phyloP scores from a whole-genome alignment of 176 grass and related monocot genomes.

The Saccharum spontaneum region DNA sequence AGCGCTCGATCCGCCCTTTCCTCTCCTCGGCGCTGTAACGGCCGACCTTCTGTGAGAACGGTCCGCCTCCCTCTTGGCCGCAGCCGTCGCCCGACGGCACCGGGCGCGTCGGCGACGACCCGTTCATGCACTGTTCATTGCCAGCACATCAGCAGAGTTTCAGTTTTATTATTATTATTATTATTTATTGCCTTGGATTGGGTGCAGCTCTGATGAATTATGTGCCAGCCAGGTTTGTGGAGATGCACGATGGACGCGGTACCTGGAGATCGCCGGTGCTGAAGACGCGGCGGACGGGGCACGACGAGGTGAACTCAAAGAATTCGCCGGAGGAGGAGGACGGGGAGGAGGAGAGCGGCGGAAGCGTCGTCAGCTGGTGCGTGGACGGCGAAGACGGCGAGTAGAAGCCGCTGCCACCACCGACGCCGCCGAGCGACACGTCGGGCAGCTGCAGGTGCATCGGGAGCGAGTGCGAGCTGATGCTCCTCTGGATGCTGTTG shows the following conservation, averaged over 20 bases:
- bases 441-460: conserved; percentile 37
- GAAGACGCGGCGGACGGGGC: conserved; percentile 65
- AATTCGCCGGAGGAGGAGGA: conserved; percentile 69
- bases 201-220: neutral
- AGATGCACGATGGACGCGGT: neutral
- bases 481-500: conserved; percentile 54
- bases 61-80: conserved; percentile 45
- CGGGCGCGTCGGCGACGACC: conserved; percentile 25
- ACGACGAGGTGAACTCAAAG: conserved; percentile 50
- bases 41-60: conserved; percentile 51
- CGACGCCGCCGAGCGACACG: neutral
- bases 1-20: conserved; percentile 73
- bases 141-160: conserved; percentile 14
- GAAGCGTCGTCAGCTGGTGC: conserved; percentile 33
- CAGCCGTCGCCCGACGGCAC: conserved; percentile 37
- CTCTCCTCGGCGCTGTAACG: conserved; percentile 73
- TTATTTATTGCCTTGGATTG: neutral
- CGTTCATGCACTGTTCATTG: conserved; percentile 64
- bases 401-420: conserved; percentile 12
- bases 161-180: neutral
- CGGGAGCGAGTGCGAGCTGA: conserved; percentile 59
- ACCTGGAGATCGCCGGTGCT: conserved; percentile 96
- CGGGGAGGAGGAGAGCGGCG: conserved; percentile 50
- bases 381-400: conserved; percentile 27
- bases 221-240: too few relatives aligned